Evolutionary conservation across 2,329 filamentous ascomycete species (phyloP).

Genomic region (Iodosphaeria phyllophila): DNA sequence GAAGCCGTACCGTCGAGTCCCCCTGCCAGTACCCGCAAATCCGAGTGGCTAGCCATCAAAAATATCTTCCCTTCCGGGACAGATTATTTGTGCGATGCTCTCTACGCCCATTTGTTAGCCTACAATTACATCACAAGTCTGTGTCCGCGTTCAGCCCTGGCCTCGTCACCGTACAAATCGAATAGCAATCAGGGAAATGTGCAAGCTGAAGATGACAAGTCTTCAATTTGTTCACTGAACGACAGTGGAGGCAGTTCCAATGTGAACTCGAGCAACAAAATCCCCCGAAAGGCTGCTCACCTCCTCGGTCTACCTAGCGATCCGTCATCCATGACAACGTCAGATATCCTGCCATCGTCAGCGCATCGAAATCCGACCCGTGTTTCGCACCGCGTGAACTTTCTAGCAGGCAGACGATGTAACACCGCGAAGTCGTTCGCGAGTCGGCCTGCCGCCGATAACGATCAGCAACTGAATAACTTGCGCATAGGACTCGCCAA

Average conservation of each 20-base stretch:
- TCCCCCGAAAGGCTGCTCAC: constrained; percentile 26
- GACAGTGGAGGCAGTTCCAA: constrained; percentile 2
- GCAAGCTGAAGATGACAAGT: too few species aligned
- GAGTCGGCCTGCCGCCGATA: constrained; percentile 3
- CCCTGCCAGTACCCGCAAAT: constrained; percentile 2
- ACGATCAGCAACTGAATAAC: constrained; percentile 19
- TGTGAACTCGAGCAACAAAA: constrained; percentile 5
- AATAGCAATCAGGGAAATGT: too few species aligned
- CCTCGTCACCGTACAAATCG: constrained; percentile 7
- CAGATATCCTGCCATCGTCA: constrained; percentile 5
- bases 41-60: constrained; percentile 25
- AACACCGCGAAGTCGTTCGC: constrained; percentile 3
- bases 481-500: constrained; percentile 28
- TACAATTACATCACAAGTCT: constrained; percentile 35
- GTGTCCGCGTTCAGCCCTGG: constrained; percentile 10
- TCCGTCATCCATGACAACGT: constrained; percentile 4
- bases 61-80: constrained; percentile 32
- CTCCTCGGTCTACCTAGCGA: constrained; percentile 25
- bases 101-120: constrained; percentile 39
- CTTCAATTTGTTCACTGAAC: too few species aligned
- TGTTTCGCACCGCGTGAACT: too few species aligned
- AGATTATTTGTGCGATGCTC: constrained; percentile 35
- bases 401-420: constrained; percentile 7
- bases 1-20: constrained; percentile 1
- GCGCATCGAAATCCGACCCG: constrained; percentile 5